Evolutionary conservation across 2,329 filamentous ascomycete genomes (phyloP).

Genomic region (Penicillium sp.): DNA sequence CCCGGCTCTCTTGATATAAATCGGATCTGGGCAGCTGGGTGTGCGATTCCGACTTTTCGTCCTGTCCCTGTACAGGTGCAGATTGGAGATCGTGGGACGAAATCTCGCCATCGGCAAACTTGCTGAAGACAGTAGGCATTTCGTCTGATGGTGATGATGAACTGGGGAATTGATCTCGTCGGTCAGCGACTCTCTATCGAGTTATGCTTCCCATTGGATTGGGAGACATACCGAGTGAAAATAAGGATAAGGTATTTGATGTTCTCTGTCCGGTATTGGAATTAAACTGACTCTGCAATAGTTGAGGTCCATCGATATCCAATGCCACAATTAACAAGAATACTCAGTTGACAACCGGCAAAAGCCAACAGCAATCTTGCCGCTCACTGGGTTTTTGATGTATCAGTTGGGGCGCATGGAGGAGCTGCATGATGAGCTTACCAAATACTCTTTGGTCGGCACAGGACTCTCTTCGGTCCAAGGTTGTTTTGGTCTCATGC

Average conservation of each 20-base stretch:
- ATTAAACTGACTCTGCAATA: not conserved
- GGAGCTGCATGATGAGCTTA: not conserved
- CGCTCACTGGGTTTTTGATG: not conserved
- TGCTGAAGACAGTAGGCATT: slow-evolving; percentile 1
- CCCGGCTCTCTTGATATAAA: not conserved
- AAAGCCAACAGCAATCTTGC: not conserved
- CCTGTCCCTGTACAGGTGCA: not conserved
- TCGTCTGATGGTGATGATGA: not conserved
- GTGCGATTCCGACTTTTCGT: not conserved
- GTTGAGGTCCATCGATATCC: not conserved
- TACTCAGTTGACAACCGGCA: not conserved
- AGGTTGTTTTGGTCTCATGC: not conserved
- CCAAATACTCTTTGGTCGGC: not conserved
- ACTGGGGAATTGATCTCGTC: not conserved
- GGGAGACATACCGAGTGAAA: not conserved
- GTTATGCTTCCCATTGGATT: not conserved
- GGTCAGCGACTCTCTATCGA: not conserved
- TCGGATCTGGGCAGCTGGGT: not conserved
- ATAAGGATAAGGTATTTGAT: not conserved
- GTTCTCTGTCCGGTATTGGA: not conserved
- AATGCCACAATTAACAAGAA: not conserved
- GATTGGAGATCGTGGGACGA: not conserved
- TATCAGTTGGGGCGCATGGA: not conserved
- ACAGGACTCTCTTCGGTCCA: too few species aligned
- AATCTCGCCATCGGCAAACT: not conserved